Conservation (phyloP, 768 basidiomycete genomes). For the Sistotremastrum niveocremeum region DNA sequence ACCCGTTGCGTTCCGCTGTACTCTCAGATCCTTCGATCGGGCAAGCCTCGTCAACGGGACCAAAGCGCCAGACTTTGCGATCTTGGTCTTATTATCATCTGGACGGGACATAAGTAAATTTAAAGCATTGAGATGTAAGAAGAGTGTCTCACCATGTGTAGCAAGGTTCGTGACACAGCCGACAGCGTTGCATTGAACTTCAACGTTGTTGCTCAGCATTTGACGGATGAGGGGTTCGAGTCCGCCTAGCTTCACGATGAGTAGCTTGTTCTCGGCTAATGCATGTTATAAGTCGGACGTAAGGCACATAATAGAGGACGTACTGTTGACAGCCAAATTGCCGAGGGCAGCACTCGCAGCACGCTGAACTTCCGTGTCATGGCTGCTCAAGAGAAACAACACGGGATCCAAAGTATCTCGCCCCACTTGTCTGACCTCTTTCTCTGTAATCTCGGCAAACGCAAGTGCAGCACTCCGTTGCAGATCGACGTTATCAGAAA, state of each 20-base stretch:
- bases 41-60: slow-evolving; percentile 93
- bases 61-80: slow-evolving; percentile 97
- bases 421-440: slow-evolving; percentile 93
- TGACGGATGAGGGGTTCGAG: slow-evolving; percentile 96
- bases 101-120: slow-evolving; percentile 5
- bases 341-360: slow-evolving; percentile 96
- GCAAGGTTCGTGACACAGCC: slow-evolving; percentile 98
- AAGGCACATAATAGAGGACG: slow-evolving; percentile 21
- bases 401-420: slow-evolving; percentile 97
- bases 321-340: slow-evolving; percentile 96
- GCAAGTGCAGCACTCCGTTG: slow-evolving; percentile 96
- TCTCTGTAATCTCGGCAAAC: slow-evolving; percentile 99
- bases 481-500: slow-evolving; percentile 97
- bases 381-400: slow-evolving; percentile 89
- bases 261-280: slow-evolving; percentile 93
- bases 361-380: slow-evolving; percentile 97
- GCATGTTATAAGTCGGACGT: slow-evolving; percentile 6
- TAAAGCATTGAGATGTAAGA: slow-evolving; percentile 2
- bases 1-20: slow-evolving; percentile 96
- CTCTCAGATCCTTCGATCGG: slow-evolving; percentile 97
- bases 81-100: slow-evolving; percentile 99
- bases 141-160: slow-evolving; percentile 66
- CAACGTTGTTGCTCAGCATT: slow-evolving; percentile 97
- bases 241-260: slow-evolving; percentile 95
- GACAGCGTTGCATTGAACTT: slow-evolving; percentile 99